A percentile compares a stretch with the other conserved stretches of the same genome.
These are phyloP conservation scores for Schwanniomyces sp. DNA, from an alignment of 805 yeast species.

Conservation along the genomic window DNA sequence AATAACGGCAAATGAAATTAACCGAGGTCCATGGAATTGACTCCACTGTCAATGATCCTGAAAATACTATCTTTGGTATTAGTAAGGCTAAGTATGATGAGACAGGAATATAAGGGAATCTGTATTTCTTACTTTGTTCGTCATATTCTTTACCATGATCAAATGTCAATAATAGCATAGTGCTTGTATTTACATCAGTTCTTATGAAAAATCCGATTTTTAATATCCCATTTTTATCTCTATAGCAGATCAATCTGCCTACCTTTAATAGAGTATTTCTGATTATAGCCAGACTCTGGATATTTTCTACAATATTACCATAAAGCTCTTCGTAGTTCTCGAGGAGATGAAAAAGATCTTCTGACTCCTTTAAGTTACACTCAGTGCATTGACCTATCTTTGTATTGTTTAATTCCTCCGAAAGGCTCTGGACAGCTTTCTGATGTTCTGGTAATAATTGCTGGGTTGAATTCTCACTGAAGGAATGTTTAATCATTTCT, in stretches of 20 bases:
- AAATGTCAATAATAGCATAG: slow-evolving; percentile 44
- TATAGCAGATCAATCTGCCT: slow-evolving; percentile 62
- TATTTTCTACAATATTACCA: slow-evolving; percentile 45
- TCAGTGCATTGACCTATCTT: slow-evolving; percentile 36
- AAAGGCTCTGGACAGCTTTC: slow-evolving; percentile 55
- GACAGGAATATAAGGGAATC: slow-evolving; percentile 40
- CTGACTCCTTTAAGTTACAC: slow-evolving; percentile 42
- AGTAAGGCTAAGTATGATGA: slow-evolving; percentile 30
- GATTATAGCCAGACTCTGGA: slow-evolving; percentile 48
- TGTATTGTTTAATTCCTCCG: slow-evolving; percentile 42
- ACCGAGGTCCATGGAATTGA: slow-evolving; percentile 42
- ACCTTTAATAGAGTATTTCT: slow-evolving; percentile 44
- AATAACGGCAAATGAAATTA: slow-evolving; percentile 43
- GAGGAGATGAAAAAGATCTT: slow-evolving; percentile 43
- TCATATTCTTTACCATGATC: slow-evolving; percentile 39
- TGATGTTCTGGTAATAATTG: slow-evolving; percentile 84
- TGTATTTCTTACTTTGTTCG: slow-evolving; percentile 16
- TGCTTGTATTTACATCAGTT: slow-evolving; percentile 29
- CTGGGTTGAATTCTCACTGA: slow-evolving; percentile 88
- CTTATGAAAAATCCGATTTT: slow-evolving; percentile 57
- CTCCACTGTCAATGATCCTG: slow-evolving; percentile 33
- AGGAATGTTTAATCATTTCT: slow-evolving; percentile 95
- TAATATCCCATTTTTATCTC: slow-evolving; percentile 43
- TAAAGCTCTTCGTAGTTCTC: slow-evolving; percentile 46
- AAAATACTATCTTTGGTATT: slow-evolving; percentile 35